Percentiles rank a stretch among this genome's conserved stretches.
phyloP scores from a whole-genome alignment of 2,329 filamentous ascomycete species.

The Cercospora beticola region DNA sequence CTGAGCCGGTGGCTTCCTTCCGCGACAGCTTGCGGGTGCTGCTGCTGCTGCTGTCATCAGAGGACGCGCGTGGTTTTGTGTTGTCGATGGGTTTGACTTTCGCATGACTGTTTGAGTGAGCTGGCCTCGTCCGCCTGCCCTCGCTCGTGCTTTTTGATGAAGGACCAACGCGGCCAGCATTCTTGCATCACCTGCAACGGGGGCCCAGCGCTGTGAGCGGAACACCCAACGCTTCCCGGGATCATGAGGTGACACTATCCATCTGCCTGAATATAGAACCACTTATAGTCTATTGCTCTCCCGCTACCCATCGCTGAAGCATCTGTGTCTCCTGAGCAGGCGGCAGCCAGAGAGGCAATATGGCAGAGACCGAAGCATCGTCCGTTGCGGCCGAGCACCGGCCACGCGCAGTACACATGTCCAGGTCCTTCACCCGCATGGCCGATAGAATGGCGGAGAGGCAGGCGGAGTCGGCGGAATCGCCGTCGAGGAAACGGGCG shows the following conservation, averaged over 20 bases:
- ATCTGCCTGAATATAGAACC: conserved; percentile 12
- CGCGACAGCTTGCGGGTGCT: not conserved
- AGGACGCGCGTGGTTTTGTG: not conserved
- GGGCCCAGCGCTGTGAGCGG: not conserved
- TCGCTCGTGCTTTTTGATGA: not conserved
- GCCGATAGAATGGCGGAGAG: conserved; percentile 46
- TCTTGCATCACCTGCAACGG: not conserved
- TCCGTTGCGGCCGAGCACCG: conserved; percentile 19
- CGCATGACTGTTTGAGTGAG: not conserved
- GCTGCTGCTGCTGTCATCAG: not conserved
- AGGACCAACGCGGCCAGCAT: conserved; percentile 2
- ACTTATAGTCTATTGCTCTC: not conserved
- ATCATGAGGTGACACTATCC: conserved; percentile 4
- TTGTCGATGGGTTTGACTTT: not conserved
- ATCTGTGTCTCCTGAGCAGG: not conserved
- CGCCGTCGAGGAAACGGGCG: conserved; percentile 44
- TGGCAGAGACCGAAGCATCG: conserved; percentile 17
- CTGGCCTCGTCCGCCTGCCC: not conserved
- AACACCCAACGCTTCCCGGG: conserved; percentile 1
- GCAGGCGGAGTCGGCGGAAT: conserved; percentile 39
- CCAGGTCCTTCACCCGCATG: conserved; percentile 53
- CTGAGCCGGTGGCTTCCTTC: not conserved
- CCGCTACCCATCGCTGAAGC: not conserved
- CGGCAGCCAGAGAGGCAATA: not conserved
- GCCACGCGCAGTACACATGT: conserved; percentile 42